Evolutionary conservation across 257 asterid species (phyloP), one percentile per base, ranked within the genome.

Genomic region (Penstemon barbatus): DNA sequence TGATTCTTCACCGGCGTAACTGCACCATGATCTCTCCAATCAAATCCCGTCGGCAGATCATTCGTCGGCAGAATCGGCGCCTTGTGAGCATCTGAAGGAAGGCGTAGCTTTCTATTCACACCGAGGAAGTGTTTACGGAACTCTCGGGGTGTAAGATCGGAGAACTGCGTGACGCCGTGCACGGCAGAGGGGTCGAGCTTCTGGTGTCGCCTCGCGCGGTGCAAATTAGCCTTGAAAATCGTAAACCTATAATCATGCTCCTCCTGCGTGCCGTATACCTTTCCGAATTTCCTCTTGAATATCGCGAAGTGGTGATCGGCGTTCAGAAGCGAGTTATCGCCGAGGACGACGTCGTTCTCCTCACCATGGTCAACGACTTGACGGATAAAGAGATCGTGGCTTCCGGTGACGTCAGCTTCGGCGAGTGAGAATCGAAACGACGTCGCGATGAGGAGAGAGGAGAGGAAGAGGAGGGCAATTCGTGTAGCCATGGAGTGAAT

Each of bases 1-100:
- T 91, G 97, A 84, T 89, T 85, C 79, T 91, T 91, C 33, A 85
- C 94, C 6, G 86, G 69, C 51, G 95, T 71, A 61, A 91, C 95
- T 44, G 96, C 97, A 40, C 97, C 97, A 1, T 76, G 86, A 2
- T 85, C 89, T 82, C 96, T 88, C 96, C 97, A 89, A 74, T 91
- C 98, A 46, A 89, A 92, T 73, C 81, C 88, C 4, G 69, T 46
- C 9, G 97, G 97, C 38, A 91, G 81, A 75, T 87, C 81, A 65
- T 78, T 82, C 2, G 94, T 91, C 6, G 97, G 97, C 72, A 89
- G 81, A 70, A 89, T 77, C 64, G 92, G 91, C 66, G 97, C 97
- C 78, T 87, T 77, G 7, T 86, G 75, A 12, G 97, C 97, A 66
- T 92, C 88, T 0, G 70, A 48, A 38, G 97, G 97, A 1, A 89